phyloP scores from a whole-genome alignment of 2,329 filamentous ascomycete species.

The Sclerotinia nivalis region DNA sequence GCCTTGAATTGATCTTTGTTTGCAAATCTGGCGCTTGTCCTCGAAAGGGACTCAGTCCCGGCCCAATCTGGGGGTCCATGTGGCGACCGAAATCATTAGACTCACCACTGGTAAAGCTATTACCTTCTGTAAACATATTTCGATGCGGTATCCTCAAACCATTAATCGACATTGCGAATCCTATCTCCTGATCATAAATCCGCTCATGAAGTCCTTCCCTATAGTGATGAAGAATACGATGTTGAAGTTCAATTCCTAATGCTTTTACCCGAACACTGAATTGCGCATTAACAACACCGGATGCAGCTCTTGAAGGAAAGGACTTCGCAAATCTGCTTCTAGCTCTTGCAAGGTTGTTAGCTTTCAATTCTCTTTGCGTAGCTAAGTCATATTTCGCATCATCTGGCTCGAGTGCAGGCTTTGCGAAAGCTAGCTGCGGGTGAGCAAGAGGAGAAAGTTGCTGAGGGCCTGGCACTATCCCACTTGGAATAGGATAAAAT shows the following conservation, averaged over 20 bases:
- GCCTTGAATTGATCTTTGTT: too few species aligned
- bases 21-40: too few species aligned
- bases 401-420: too few species aligned
- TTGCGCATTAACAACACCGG: not conserved
- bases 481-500: constrained; percentile 44
- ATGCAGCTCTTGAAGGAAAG: not conserved
- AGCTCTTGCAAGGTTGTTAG: too few species aligned
- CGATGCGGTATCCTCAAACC: not conserved
- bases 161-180: not conserved
- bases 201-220: not conserved
- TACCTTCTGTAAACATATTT: not conserved
- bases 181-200: not conserved
- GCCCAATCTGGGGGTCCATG: too few species aligned
- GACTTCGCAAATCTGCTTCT: not conserved
- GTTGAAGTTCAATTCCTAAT: fast-evolving
- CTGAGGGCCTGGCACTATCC: constrained; percentile 39
- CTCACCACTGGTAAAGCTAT: not conserved
- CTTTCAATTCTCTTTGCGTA: too few species aligned
- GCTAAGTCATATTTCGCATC: too few species aligned
- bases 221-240: not conserved
- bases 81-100: not conserved
- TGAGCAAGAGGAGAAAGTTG: constrained; percentile 52
- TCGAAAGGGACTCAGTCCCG: too few species aligned
- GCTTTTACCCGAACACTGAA: fast-evolving
- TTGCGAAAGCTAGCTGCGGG: constrained; percentile 51